phyloP scores from a whole-genome alignment of 768 basidiomycete species.

The Suillus lakei region DNA sequence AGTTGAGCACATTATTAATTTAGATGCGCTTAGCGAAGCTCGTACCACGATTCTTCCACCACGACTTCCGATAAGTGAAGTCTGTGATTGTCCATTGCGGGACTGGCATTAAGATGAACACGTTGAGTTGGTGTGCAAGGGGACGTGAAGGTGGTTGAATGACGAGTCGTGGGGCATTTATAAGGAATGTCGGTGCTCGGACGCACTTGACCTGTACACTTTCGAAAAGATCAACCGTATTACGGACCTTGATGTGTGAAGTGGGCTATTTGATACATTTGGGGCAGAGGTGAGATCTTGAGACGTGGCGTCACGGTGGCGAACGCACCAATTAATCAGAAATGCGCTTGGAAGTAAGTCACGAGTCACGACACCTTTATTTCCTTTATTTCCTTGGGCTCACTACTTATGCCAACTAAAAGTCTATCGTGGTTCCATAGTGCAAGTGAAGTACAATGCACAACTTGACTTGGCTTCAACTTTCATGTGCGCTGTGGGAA shows the following conservation, averaged over 20 bases:
- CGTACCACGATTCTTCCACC: constrained; percentile 67
- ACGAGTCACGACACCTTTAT: not conserved
- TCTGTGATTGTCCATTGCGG: constrained; percentile 62
- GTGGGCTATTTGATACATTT: not conserved
- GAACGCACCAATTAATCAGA: not conserved
- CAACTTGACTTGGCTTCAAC: not conserved
- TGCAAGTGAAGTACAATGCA: not conserved
- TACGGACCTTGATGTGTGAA: not conserved
- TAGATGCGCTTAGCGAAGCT: not conserved
- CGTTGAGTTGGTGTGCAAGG: not conserved
- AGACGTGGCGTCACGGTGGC: not conserved
- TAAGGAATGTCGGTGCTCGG: not conserved
- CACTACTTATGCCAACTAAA: not conserved
- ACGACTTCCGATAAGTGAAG: constrained; percentile 60
- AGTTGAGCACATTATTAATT: not conserved
- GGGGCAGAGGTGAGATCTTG: not conserved
- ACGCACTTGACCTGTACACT: not conserved
- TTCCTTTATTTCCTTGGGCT: not conserved
- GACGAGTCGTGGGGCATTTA: constrained; percentile 4
- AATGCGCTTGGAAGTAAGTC: constrained; percentile 1
- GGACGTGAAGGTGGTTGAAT: constrained; percentile 5
- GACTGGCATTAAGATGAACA: constrained; percentile 30
- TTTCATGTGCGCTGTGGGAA: not conserved
- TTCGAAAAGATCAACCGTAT: constrained; percentile 3
- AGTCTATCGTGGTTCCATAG: not conserved